phyloP scores from a whole-genome alignment of 192 early-diverging fungal species.

The Backusella sp. region DNA sequence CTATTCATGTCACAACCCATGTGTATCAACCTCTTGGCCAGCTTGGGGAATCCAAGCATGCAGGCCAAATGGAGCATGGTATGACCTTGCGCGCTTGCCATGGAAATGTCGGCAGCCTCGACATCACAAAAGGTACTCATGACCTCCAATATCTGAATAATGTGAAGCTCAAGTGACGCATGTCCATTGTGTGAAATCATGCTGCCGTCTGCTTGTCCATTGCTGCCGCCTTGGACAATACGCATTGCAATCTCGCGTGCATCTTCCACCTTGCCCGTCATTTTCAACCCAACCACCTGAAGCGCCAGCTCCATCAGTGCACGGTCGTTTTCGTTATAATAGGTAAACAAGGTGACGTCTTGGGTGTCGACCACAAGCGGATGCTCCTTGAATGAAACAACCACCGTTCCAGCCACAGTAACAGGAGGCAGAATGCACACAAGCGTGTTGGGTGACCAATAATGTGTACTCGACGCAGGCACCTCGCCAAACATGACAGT shows the following conservation, averaged over 20 bases:
- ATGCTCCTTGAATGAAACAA: conserved; percentile 44
- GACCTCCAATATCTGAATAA: conserved; percentile 37
- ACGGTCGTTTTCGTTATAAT: conserved; percentile 69
- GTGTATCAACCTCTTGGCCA: conserved; percentile 43
- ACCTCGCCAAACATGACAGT: conserved; percentile 72
- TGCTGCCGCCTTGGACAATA: conserved; percentile 41
- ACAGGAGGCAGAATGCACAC: conserved; percentile 76
- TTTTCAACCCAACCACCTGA: conserved; percentile 73
- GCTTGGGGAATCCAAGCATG: conserved; percentile 56
- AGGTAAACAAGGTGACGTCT: conserved; percentile 45
- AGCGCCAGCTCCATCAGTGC: conserved; percentile 80
- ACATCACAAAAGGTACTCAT: conserved; percentile 43
- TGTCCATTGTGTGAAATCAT: neutral
- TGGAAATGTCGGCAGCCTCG: conserved; percentile 35
- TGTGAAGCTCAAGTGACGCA: conserved; percentile 37
- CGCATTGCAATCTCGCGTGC: conserved; percentile 63
- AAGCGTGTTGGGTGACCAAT: conserved; percentile 68
- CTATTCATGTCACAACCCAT: conserved; percentile 48
- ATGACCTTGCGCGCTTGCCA: conserved; percentile 43
- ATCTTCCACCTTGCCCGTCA: conserved; percentile 65
- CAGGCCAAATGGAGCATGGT: conserved; percentile 66
- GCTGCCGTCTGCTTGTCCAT: conserved; percentile 26
- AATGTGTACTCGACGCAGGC: conserved; percentile 65
- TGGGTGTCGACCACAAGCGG: conserved; percentile 29
- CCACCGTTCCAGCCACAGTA: conserved; percentile 60